Evolutionary conservation across 495 filamentous ascomycete species (phyloP).

Genomic region (Darksidea phi): DNA sequence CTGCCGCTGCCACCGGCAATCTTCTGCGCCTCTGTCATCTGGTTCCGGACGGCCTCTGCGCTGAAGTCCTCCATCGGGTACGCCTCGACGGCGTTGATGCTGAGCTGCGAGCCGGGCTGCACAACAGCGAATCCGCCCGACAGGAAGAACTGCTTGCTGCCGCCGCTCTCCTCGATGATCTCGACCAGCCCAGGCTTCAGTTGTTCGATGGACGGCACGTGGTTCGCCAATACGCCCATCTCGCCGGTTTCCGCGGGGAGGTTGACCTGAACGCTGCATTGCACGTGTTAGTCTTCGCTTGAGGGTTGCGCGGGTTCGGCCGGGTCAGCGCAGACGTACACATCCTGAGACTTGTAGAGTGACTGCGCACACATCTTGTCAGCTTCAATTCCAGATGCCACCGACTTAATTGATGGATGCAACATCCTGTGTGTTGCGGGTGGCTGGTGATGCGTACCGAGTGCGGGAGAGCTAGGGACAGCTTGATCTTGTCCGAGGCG

Average conservation of each 20-base stretch:
- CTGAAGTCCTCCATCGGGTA: constrained; percentile 95
- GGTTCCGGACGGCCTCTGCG: constrained; percentile 68
- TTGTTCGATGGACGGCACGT: constrained; percentile 99
- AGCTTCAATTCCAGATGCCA: background rate
- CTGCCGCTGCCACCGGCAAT: constrained; percentile 85
- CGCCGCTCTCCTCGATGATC: constrained; percentile 86
- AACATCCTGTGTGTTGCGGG: constrained; percentile 1
- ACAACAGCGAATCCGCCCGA: constrained; percentile 97
- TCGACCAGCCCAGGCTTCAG: constrained; percentile 94
- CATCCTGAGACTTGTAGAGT: constrained; percentile 73
- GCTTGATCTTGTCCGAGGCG: constrained; percentile 92
- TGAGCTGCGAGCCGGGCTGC: constrained; percentile 89
- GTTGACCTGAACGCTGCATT: constrained; percentile 92
- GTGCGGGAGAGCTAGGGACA: constrained; percentile 94
- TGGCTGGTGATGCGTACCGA: constrained; percentile 65
- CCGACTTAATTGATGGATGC: background rate
- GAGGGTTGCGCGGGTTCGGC: constrained; percentile 8
- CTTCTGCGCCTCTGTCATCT: constrained; percentile 93
- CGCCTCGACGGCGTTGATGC: constrained; percentile 96
- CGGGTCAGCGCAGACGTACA: constrained; percentile 55
- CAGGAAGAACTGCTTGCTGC: constrained; percentile 97
- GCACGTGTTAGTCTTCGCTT: constrained; percentile 15
- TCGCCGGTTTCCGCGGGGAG: constrained; percentile 95
- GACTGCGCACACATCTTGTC: constrained; percentile 46
- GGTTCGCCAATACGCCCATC: constrained; percentile 98